Evolutionary conservation across 2,329 filamentous ascomycete species (phyloP), one percentile per base, ranked within the genome.

Genomic region (Pseudogymnoascus sp.): DNA sequence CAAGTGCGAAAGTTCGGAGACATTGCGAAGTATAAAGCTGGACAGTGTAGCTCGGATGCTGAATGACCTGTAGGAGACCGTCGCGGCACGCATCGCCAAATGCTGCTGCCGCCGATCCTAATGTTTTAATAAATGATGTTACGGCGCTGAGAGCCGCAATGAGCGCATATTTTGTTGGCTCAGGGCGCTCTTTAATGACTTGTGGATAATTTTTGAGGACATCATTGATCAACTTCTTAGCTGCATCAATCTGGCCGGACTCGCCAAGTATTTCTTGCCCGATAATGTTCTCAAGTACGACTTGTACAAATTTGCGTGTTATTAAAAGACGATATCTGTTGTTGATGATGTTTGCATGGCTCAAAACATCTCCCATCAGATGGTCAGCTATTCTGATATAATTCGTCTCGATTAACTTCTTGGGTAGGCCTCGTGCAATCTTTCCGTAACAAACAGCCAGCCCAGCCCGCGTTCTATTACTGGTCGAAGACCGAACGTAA

Each of bases 21-120:
- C 92, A 96, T 65, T 90, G 85, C 4, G 95, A 91, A 1, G 91
- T 88, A 70, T 95, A 89, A 2, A 97, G 86, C 72, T 99, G 95
- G 1, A 99, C 95, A 4, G 92, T 95, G 75, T 97, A 97, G 75
- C 91, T 97, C 0, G 93, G 91, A 75, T 99, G 95, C 70, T 96
- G 91, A 26, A 97, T 79, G 5, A 96, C 90, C 73, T 97, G 92
- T 40, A 97, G 79, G 33, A 99, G 78, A 3, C 89, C 89, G 74
- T 99, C 95, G 60, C 93, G 85, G 72, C 91, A 96, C 13, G 82
- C 74, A 67, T 99, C 96, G 6, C 91, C 89, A 69, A 97, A 86
- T 62, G 80, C 80, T 66, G 87, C 90, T 35, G 90, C 84, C 2
- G 93, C 93, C 19, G 93, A 93, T 3, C 93, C 93, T 3, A 99